Evolutionary conservation across 768 basidiomycete genomes (phyloP).

Genomic region (Serendipita sp.): DNA sequence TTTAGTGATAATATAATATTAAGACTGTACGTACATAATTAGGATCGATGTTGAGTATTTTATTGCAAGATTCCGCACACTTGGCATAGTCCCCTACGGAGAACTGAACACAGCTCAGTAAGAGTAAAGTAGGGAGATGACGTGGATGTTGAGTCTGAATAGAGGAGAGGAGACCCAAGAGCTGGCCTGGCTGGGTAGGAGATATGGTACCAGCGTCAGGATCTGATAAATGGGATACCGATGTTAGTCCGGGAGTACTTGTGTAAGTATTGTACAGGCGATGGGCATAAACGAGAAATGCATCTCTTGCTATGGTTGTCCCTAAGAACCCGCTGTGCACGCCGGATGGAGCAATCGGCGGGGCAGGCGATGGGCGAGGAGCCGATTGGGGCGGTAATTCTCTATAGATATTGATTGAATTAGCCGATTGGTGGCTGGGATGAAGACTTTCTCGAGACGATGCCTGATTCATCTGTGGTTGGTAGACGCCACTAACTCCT

Average conservation of each 20-base stretch:
- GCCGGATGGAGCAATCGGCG: neutral
- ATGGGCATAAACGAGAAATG: conserved; percentile 20
- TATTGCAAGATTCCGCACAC: conserved; percentile 18
- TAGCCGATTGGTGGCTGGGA: neutral
- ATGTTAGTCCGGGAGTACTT: conserved; percentile 8
- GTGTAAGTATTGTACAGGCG: conserved; percentile 16
- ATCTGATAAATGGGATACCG: conserved; percentile 6
- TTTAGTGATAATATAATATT: neutral
- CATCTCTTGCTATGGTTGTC: conserved; percentile 18
- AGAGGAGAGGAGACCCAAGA: conserved; percentile 20
- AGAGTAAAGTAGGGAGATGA: conserved; percentile 21
- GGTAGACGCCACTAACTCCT: too few relatives aligned
- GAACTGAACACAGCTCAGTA: conserved; percentile 23
- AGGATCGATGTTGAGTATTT: conserved; percentile 19
- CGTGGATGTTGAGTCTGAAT: conserved; percentile 20
- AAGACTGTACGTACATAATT: conserved; percentile 12
- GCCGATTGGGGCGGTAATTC: neutral
- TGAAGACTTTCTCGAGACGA: too few relatives aligned
- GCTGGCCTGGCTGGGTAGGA: conserved; percentile 14
- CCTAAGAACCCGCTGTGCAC: conserved; percentile 8
- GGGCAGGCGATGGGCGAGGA: neutral
- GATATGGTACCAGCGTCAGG: conserved; percentile 6
- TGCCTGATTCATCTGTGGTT: too few relatives aligned
- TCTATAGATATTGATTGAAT: neutral
- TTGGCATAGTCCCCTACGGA: conserved; percentile 20